phyloP scores from a whole-genome alignment of 1,284 basidiomycete species.

The Puccinia polysora region DNA sequence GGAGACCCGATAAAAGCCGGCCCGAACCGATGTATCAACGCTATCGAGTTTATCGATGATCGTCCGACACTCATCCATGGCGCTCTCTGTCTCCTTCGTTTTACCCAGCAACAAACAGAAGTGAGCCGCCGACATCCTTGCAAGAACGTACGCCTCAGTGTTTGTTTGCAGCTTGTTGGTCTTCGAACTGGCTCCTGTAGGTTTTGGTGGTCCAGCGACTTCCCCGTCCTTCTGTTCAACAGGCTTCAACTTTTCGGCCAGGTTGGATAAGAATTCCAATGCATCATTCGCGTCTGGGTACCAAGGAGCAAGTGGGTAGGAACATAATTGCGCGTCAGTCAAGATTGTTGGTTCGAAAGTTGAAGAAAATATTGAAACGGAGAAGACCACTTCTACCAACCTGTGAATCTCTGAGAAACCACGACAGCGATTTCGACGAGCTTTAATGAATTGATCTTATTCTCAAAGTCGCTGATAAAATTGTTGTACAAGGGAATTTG shows the following conservation, averaged over 20 bases:
- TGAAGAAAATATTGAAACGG: conserved; percentile 19
- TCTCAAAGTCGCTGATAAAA: conserved; percentile 73
- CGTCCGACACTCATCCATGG: conserved; percentile 82
- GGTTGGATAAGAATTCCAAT: conserved; percentile 70
- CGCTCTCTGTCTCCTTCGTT: conserved; percentile 75
- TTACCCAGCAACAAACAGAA: conserved; percentile 85
- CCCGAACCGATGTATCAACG: conserved; percentile 86
- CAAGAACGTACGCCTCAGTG: conserved; percentile 74
- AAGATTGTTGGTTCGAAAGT: conserved; percentile 46
- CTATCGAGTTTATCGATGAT: conserved; percentile 71
- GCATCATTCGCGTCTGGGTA: conserved; percentile 71
- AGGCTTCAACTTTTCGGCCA: conserved; percentile 61
- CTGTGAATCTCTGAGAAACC: conserved; percentile 78
- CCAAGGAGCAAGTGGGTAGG: conserved; percentile 36
- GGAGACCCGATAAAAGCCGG: conserved; percentile 86
- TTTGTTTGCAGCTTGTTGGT: conserved; percentile 53
- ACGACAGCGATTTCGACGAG: conserved; percentile 86
- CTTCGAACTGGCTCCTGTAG: conserved; percentile 58
- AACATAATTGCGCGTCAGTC: conserved; percentile 2
- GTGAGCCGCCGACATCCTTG: conserved; percentile 82
- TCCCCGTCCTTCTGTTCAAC: conserved; percentile 51
- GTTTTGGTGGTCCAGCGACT: conserved; percentile 49
- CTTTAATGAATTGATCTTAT: conserved; percentile 77
- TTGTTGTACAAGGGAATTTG: conserved; percentile 79
- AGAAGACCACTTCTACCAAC: conserved; percentile 59